Percentiles rank a stretch among this genome's conserved stretches.
These are phyloP conservation scores for Paracorniculantispora psalliotae DNA, from an alignment of 2,329 filamentous ascomycete species.

Conservation along the genomic window DNA sequence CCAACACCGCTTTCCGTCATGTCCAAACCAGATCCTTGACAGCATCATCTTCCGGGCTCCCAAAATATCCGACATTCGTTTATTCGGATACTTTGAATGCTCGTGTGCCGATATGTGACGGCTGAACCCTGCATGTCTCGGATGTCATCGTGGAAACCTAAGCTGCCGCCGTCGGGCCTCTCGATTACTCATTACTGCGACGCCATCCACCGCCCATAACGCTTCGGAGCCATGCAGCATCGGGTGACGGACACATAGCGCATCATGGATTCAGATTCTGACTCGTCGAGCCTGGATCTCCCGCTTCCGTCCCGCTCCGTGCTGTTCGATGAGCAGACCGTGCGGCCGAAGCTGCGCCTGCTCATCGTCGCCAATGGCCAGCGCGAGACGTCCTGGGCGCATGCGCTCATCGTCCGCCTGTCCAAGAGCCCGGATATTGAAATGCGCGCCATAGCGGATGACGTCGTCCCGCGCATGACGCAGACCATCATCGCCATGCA, in stretches of 20 bases:
- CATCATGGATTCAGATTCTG: background rate
- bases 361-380: slow-evolving; percentile 62
- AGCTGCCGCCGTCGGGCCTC: too few relatives aligned
- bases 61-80: too few relatives aligned
- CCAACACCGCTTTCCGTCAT: background rate
- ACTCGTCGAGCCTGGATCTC: slow-evolving; percentile 14
- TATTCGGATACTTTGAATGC: too few relatives aligned
- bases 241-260: background rate
- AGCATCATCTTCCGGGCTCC: too few relatives aligned
- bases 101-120: slow-evolving; percentile 20
- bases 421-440: slow-evolving; percentile 60
- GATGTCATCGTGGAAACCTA: slow-evolving; percentile 23
- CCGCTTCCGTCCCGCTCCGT: slow-evolving; percentile 31
- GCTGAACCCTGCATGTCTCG: slow-evolving; percentile 29
- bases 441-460: slow-evolving; percentile 58
- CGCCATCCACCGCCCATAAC: background rate
- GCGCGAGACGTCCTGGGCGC: slow-evolving; percentile 60
- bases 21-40: background rate
- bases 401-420: slow-evolving; percentile 60
- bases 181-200: too few relatives aligned
- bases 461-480: slow-evolving; percentile 57
- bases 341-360: slow-evolving; percentile 49
- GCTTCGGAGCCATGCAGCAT: background rate
- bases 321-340: slow-evolving; percentile 30
- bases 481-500: slow-evolving; percentile 58